Evolutionary conservation across 306 rosid genomes (phyloP).

Genomic region (Prunus mume): DNA sequence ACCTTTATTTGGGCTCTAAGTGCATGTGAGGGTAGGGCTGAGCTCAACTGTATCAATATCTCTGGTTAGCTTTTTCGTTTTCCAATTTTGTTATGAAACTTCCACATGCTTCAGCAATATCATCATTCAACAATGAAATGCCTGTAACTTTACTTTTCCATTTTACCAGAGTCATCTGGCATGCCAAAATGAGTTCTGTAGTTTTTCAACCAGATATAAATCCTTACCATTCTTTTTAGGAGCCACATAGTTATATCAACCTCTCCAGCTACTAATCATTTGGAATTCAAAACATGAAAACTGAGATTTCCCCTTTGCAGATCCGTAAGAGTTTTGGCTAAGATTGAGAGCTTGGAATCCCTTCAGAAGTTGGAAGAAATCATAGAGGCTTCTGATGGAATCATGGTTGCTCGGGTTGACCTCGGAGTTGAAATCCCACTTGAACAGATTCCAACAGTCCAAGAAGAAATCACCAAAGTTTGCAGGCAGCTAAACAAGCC

Average conservation of each 20-base stretch:
- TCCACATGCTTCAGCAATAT: too few species aligned
- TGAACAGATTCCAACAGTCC: conserved; percentile 80
- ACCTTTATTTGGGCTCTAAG: too few species aligned
- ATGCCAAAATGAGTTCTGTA: background rate
- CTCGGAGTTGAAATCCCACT: conserved; percentile 92
- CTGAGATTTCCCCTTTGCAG: conserved; percentile 35
- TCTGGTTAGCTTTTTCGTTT: too few species aligned
- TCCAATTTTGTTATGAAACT: too few species aligned
- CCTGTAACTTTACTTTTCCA: too few species aligned
- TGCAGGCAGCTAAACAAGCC: conserved; percentile 89
- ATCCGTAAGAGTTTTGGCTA: conserved; percentile 65
- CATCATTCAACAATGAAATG: too few species aligned
- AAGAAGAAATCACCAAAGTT: conserved; percentile 53
- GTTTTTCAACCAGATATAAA: background rate
- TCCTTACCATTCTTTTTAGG: background rate
- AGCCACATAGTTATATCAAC: background rate
- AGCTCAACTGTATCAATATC: too few species aligned
- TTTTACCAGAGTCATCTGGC: too few species aligned
- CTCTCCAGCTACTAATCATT: background rate
- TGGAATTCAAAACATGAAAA: conserved; percentile 8
- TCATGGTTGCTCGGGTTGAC: conserved; percentile 91
- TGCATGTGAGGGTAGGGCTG: too few species aligned
- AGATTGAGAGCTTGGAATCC: conserved; percentile 85
- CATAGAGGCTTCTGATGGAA: conserved; percentile 78
- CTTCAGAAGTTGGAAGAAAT: conserved; percentile 71